Percentiles rank a stretch among this genome's conserved stretches.
Evolutionary conservation across 2,329 filamentous ascomycete species (phyloP).

Genomic region (Fusarium transvaalense): DNA sequence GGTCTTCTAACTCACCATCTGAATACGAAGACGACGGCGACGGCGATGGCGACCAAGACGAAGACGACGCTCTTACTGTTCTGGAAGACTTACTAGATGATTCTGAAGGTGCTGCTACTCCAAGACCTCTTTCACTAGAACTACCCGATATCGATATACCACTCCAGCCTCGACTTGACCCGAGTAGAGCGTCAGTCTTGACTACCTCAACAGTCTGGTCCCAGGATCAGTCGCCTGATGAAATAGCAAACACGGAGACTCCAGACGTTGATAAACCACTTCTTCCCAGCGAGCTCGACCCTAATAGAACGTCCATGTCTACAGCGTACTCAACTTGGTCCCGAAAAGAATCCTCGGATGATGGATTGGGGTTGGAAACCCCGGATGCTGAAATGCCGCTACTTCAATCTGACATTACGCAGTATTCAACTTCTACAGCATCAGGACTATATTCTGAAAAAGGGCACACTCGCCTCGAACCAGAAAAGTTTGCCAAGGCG

Average conservation of each 20-base stretch:
- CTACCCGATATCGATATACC: slow-evolving; percentile 30
- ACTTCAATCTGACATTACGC: slow-evolving; percentile 16
- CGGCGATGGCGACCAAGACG: slow-evolving; percentile 13
- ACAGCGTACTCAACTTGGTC: slow-evolving; percentile 25
- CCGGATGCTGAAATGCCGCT: slow-evolving; percentile 24
- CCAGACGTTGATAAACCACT: slow-evolving; percentile 29
- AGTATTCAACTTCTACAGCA: slow-evolving; percentile 33
- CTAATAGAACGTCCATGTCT: slow-evolving; percentile 18
- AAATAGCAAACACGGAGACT: slow-evolving; percentile 11
- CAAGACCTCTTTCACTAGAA: slow-evolving; percentile 27
- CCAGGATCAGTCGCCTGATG: slow-evolving; percentile 8
- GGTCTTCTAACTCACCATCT: slow-evolving; percentile 29
- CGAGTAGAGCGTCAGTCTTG: slow-evolving; percentile 23
- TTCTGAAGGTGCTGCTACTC: slow-evolving; percentile 18
- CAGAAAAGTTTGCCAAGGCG: slow-evolving; percentile 23
- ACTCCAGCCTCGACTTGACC: slow-evolving; percentile 10
- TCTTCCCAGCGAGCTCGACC: slow-evolving; percentile 21
- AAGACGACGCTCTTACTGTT: slow-evolving; percentile 28
- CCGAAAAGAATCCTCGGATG: background rate
- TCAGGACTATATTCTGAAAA: slow-evolving; percentile 29
- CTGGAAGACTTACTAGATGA: slow-evolving; percentile 26
- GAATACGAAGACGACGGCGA: slow-evolving; percentile 28
- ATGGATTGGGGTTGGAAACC: slow-evolving; percentile 10
- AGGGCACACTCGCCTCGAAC: slow-evolving; percentile 4
- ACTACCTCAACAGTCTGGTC: slow-evolving; percentile 34